Base-by-base conservation (phyloP, 2,329 filamentous ascomycete species). In the Hymenoscyphus occultus region DNA sequence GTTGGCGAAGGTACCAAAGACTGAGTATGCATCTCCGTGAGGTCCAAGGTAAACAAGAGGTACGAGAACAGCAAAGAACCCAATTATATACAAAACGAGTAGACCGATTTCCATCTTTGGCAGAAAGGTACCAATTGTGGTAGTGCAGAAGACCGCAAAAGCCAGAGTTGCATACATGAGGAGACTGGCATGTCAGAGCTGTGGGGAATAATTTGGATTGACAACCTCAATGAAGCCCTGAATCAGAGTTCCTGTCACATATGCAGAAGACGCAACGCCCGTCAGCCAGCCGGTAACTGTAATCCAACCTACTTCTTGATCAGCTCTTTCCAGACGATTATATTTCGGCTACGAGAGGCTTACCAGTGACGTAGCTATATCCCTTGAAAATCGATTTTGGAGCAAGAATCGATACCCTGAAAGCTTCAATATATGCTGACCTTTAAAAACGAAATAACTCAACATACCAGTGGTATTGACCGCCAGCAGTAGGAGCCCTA, bases 41-140 rank as follows among this genome's bases (percentile, higher is more conserved):
- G 68, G 67, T 35, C 63, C 61, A 9, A 68, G 31, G 16, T 62
- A 57, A 69, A 74, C 74, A 56, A 82, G 78, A 0, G 74, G 71
- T 39, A 76, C 72, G n/a, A 57, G 31, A 19, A 81, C 74, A 2
- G 72, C 78, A 60, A 81, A 74, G 64, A 81, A 82, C 5, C 79
- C 79, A 22, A 77, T 66, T 9, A 80, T 70, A 64, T 82, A 80
- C 10, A 82, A 71, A 54, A 78, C 73, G 7, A 82, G 70, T 31
- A 81, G 75, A 2, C 80, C 62, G 0, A 72, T 75, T 65, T 82
- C 79, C 60, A 82, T 70, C 5, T 57, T 57, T 19, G 54, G 54
- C 31, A 57, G 28, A n/a, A 14, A 31, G 4, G 19, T 57, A 22
- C 16, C 28, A 14, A 57, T 14, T 6, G 13, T 14, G 6, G 12